Percentiles rank a stretch among this genome's conserved stretches.
Evolutionary conservation across 208 protist genomes (phyloP).

Genomic region (Acanthamoeba castellanii): DNA sequence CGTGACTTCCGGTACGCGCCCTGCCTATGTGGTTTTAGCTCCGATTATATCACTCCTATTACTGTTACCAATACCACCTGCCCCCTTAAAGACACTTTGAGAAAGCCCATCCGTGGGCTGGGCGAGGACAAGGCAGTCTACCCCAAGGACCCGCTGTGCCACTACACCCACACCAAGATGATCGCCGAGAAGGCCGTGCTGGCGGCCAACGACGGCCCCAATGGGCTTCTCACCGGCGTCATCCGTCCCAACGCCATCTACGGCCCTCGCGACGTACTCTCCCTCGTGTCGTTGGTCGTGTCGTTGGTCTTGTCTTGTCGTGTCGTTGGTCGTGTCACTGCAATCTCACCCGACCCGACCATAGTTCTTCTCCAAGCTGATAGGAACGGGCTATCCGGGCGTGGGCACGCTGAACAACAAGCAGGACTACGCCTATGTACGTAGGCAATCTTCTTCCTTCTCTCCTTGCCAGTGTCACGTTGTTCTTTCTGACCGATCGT

Average conservation of each 20-base stretch:
- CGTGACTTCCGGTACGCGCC: not conserved
- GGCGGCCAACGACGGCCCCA: not conserved
- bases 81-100: not conserved
- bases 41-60: not conserved
- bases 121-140: not conserved
- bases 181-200: conserved; percentile 22
- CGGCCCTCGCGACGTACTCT: conserved; percentile 29
- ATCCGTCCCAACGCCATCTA: conserved; percentile 24
- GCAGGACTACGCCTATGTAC: conserved; percentile 46
- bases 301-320: not conserved
- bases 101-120: not conserved
- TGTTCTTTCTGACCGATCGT: too few species aligned
- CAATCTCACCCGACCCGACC: not conserved
- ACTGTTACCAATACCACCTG: not conserved
- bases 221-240: not conserved
- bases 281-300: too few species aligned
- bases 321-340: not conserved
- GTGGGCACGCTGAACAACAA: conserved; percentile 22
- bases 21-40: not conserved
- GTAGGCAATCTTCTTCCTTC: too few species aligned
- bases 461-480: too few species aligned
- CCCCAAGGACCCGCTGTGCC: not conserved
- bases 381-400: not conserved
- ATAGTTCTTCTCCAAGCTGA: conserved; percentile 26
- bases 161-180: conserved; percentile 35